Conservation (phyloP, 345 rosid genomes). For the Eucalyptus regnans region DNA sequence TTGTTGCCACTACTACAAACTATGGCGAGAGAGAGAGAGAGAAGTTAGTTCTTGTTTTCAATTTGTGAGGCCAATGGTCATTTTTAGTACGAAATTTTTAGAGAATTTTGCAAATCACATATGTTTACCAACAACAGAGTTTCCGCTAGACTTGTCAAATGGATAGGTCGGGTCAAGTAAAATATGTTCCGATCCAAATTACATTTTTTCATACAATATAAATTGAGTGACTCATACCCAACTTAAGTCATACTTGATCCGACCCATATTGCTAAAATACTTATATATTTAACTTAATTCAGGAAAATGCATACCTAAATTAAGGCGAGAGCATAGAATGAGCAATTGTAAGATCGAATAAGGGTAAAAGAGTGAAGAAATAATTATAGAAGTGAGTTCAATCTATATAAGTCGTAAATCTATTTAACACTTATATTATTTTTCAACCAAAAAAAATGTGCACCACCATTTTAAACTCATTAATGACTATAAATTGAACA, state of each 20-base stretch:
- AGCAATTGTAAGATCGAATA: accelerated
- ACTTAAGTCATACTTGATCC: accelerated
- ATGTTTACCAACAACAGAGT: background rate
- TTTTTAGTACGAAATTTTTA: background rate
- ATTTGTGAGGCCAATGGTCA: background rate
- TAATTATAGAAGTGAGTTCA: background rate
- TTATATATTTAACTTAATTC: too few relatives aligned
- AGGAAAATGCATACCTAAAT: background rate
- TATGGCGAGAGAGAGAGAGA: background rate
- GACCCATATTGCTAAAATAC: accelerated
- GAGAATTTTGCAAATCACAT: background rate
- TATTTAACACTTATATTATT: too few relatives aligned
- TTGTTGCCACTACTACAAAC: background rate
- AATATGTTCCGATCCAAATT: too few relatives aligned
- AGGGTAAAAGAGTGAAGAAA: background rate
- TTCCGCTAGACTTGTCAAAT: background rate
- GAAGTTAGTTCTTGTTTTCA: background rate
- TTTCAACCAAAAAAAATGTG: background rate
- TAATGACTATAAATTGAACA: background rate
- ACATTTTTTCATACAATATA: too few relatives aligned
- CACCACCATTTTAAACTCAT: background rate
- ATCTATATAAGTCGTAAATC: accelerated
- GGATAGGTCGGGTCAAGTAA: accelerated
- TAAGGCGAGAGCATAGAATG: too few relatives aligned
- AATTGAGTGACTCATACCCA: accelerated